phyloP scores from a whole-genome alignment of 1,284 basidiomycete species.

The Trametes sp. region DNA sequence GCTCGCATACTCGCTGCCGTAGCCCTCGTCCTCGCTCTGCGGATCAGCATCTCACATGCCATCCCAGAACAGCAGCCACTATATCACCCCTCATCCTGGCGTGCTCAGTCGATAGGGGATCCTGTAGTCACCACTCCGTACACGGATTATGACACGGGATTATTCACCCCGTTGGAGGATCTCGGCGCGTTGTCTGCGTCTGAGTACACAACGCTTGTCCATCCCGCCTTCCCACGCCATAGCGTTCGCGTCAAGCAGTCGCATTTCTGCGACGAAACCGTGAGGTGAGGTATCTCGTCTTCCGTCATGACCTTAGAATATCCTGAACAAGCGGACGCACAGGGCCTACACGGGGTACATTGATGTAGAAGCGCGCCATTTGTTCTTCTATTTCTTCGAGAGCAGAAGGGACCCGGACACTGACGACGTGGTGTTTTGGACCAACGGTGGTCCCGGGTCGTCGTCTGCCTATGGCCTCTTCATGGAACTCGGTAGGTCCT shows the following conservation, averaged over 20 bases:
- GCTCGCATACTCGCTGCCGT: no score
- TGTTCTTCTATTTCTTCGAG: constrained; percentile 88
- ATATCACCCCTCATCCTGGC: no score
- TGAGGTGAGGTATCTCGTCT: constrained; percentile 23
- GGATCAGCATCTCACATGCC: no score
- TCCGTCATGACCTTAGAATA: no score
- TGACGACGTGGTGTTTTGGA: constrained; percentile 76
- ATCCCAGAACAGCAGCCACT: no score
- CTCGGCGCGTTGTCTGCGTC: constrained; percentile 47
- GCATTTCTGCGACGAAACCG: constrained; percentile 35
- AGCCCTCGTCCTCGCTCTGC: no score
- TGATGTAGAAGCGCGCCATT: constrained; percentile 71
- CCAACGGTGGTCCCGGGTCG: constrained; percentile 64
- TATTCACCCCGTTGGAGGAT: constrained; percentile 51
- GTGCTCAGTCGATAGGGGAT: neutral
- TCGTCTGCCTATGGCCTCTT: constrained; percentile 68
- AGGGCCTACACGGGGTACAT: constrained; percentile 60
- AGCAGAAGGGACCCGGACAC: constrained; percentile 68
- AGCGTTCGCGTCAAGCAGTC: constrained; percentile 56
- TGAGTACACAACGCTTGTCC: constrained; percentile 56
- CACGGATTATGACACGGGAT: constrained; percentile 42
- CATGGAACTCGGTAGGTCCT: constrained; percentile 65
- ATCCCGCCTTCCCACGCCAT: constrained; percentile 59
- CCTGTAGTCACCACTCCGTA: neutral
- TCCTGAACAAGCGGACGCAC: neutral